Evolutionary conservation across 2,329 filamentous ascomycete genomes (phyloP).

Genomic region (Cladosporium sp.): DNA sequence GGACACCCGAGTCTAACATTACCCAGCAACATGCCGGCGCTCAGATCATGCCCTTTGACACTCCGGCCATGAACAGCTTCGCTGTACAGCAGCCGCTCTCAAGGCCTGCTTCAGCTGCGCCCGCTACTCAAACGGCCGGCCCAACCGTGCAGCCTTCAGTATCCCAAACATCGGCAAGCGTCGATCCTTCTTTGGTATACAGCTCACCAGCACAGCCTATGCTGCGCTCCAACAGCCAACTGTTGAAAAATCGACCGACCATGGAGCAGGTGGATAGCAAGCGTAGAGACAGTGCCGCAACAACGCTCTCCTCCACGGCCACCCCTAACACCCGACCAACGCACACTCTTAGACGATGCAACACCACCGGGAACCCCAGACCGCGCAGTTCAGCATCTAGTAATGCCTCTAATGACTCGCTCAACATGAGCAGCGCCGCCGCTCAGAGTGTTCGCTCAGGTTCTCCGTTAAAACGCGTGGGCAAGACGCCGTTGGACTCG

Average conservation of each 20-base stretch:
- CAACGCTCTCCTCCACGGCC: neutral
- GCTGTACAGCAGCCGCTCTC: constrained; percentile 21
- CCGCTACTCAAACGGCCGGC: constrained; percentile 16
- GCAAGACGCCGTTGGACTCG: constrained; percentile 36
- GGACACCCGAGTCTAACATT: constrained; percentile 1
- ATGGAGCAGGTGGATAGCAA: constrained; percentile 15
- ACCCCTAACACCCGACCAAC: neutral
- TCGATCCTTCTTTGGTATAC: constrained; percentile 44
- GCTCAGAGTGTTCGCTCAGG: constrained; percentile 38
- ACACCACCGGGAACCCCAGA: constrained; percentile 35
- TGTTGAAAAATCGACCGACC: constrained; percentile 19
- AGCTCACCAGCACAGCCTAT: constrained; percentile 29
- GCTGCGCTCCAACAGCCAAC: constrained; percentile 13
- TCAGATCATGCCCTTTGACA: constrained; percentile 24
- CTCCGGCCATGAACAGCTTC: constrained; percentile 30
- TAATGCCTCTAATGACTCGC: constrained; percentile 5
- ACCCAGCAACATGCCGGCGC: constrained; percentile 14
- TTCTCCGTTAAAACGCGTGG: constrained; percentile 44
- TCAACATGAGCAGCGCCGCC: constrained; percentile 25
- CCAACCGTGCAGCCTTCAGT: constrained; percentile 11
- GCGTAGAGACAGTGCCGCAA: constrained; percentile 23
- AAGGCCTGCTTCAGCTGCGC: constrained; percentile 24
- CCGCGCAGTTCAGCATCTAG: constrained; percentile 16
- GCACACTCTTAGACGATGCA: constrained; percentile 41
- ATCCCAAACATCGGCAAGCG: constrained; percentile 32